Evolutionary conservation across 2,329 filamentous ascomycete species (phyloP), one percentile per base, ranked within the genome.

Genomic region (Fusarium sp.): DNA sequence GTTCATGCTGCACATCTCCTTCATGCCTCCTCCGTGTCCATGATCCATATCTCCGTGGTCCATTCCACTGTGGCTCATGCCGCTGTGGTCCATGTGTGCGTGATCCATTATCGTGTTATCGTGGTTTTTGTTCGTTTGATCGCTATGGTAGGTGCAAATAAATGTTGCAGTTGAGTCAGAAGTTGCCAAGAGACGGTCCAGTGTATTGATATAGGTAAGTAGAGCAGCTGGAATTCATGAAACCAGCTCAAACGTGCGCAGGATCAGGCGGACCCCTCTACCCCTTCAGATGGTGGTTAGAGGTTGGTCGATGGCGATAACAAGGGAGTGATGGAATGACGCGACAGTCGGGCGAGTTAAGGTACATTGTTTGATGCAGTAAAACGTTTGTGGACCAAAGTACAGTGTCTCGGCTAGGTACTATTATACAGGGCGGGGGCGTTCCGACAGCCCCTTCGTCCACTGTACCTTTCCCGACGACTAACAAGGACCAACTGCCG

Each of bases 1-100:
- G 83, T 95, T 98, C 94, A 98, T 98, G 83, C 87, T 95, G 89
- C 95, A 98, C 87, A 91, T 90, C 75, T 84, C 84, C 62, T 86
- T 86, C 87, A 90, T 91, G 81, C 87, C 87, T 78, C 89, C 88
- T 48, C 63, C 66, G 11, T 68, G 65, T 68, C 87, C 87, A 78
- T 92, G 89, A 71, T 87, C 90, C 85, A 88, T 89, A 62, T 81
- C 79, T 70, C 82, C 81, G 80, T 83, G 80, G 63, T 74, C 83
- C 84, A 85, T 86, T 44, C 80, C 79, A 63, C 81, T 77, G 78
- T 86, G 85, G 62, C 84, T 79, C 80, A 85, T 86, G 55, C 80
- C 80, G 66, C 82, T 78, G 79, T 87, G 85, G 62, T 85, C 81
- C 81, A 84, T 84, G 60, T 82, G 80, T 24, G 79, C 78, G 79